A percentile compares a stretch with the other conserved stretches of the same genome.
Evolutionary conservation across 2,329 filamentous ascomycete species (phyloP).

Genomic region (Penicillium decumbens): DNA sequence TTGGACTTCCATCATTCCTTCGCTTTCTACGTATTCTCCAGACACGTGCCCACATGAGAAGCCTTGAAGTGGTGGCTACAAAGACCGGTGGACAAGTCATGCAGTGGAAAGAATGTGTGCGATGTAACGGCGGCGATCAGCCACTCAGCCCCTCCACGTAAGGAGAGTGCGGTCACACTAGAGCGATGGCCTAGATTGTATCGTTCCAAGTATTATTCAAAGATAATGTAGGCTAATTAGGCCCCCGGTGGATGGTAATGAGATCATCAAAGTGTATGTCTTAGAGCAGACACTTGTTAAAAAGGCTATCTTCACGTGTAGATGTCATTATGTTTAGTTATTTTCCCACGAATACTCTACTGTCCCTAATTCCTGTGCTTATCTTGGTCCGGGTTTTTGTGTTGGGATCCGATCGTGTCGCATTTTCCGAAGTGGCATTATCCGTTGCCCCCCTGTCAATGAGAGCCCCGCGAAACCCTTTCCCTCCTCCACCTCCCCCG

Average conservation of each 20-base stretch:
- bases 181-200: not conserved
- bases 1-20: not conserved
- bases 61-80: not conserved
- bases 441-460: conserved; percentile 24
- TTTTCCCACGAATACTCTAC: conserved; percentile 7
- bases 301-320: conserved; percentile 9
- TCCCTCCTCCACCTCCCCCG: conserved; percentile 17
- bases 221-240: not conserved
- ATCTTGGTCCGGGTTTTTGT: conserved; percentile 1
- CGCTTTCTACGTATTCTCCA: not conserved
- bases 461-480: conserved; percentile 26
- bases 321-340: conserved; percentile 1
- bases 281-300: conserved; percentile 1
- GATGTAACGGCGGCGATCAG: conserved; percentile 6
- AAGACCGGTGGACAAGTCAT: conserved; percentile 2
- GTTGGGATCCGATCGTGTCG: conserved; percentile 5
- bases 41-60: not conserved
- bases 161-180: conserved; percentile 11
- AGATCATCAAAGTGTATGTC: not conserved
- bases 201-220: not conserved
- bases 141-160: conserved; percentile 4
- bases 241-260: not conserved
- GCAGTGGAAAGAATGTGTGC: conserved; percentile 9
- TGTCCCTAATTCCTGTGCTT: not conserved
- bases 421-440: conserved; percentile 28